Base-by-base conservation (phyloP, 2,329 filamentous ascomycete genomes). In the Byssochlamys sp. region DNA sequence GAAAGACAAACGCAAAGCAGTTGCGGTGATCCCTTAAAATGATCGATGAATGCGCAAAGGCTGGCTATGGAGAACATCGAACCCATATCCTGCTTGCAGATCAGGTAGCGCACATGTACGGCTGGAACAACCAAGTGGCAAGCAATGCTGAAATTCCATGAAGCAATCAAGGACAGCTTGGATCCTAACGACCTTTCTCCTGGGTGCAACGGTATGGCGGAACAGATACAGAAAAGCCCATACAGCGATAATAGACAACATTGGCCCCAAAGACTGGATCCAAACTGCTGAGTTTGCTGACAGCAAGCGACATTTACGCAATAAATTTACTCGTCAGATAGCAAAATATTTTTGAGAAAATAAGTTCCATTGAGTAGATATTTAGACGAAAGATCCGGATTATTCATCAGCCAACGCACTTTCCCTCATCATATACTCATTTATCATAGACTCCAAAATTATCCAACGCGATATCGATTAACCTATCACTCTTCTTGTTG, bases 31-130 rank as follows among this genome's bases (percentile, higher is more conserved):
- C 48, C 63, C n/a, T n/a, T n/a, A 67, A 67, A 33, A 65, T 69
- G 57, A 69, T 70, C 52, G 66, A 70, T 27, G 73, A 75, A 52
- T 67, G 67, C n/a, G 75, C 75, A 1, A 66, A 67, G 12, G 62
- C 72, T 29, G 77, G 77, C 2, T 78, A 72, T 64, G 75, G 75
- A 28, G 76, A 79, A 61, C 78, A 79, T 58, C 64, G 76, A 31
- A 79, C 77, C 3, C 77, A 78, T 66, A 58, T 79, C n/a, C 65
- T 73, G 2, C 69, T 77, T 39, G 73, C 74, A 62, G 76, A 79
- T 61, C 75, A 78, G 59, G 73, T 78, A 51, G 73, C 74, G 0
- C 66, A 68, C 35, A 77, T 75, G 0, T 79, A 78, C 58, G 70
- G 65, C 29, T 78, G 71, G 66, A 74, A 75, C 53, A 67, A 73